Conservation (phyloP, 2,329 filamentous ascomycete genomes). For the Metarhizium robertsii region DNA sequence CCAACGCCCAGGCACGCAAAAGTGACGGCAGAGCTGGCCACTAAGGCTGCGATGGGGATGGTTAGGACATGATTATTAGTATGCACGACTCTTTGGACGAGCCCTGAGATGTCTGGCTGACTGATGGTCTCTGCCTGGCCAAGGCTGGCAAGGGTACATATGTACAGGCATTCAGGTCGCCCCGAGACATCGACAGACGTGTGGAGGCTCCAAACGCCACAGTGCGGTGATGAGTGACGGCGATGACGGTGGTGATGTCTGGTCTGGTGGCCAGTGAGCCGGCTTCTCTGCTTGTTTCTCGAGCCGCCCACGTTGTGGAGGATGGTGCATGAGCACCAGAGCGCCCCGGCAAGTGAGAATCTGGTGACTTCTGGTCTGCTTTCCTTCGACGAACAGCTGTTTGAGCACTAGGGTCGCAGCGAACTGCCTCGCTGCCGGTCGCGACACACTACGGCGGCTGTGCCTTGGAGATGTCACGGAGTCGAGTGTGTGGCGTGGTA, state of each 20-base stretch:
- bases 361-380: not conserved
- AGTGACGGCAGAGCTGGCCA: conserved; percentile 4
- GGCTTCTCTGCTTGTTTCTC: not conserved
- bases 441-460: not conserved
- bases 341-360: not conserved
- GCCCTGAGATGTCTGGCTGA: no score
- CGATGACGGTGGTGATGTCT: not conserved
- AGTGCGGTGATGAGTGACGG: not conserved
- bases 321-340: not conserved
- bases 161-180: not conserved
- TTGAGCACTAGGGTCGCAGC: not conserved
- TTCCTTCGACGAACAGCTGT: not conserved
- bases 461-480: not conserved
- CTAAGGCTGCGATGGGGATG: not conserved
- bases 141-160: not conserved
- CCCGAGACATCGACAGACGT: not conserved
- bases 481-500: not conserved
- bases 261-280: not conserved
- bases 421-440: not conserved
- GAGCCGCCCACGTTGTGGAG: conserved; percentile 1
- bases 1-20: not conserved
- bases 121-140: no score
- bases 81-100: no score
- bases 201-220: not conserved
- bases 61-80: not conserved